Conservation (phyloP, 129 eudicot genomes). For the Erigeron canadensis region DNA sequence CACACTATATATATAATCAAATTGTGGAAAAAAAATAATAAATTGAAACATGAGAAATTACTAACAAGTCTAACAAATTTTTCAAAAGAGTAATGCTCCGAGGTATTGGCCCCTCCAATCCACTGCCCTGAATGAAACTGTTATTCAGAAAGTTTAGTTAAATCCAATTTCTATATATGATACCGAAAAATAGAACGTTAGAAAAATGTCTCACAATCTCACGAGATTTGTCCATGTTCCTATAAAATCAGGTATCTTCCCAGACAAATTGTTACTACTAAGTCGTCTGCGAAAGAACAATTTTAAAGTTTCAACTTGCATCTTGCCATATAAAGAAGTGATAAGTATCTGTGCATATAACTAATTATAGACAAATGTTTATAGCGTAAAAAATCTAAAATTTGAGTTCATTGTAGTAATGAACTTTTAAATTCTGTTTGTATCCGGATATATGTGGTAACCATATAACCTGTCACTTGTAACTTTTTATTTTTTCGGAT, state of each 20-base stretch:
- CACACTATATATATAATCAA: slow-evolving; percentile 21
- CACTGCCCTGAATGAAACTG: slow-evolving; percentile 79
- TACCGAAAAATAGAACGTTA: background rate
- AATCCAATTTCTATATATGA: slow-evolving; percentile 1
- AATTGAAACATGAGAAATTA: slow-evolving; percentile 8
- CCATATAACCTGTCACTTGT: no score
- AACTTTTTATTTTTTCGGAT: no score
- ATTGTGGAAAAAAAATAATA: slow-evolving; percentile 12
- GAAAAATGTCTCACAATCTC: slow-evolving; percentile 46
- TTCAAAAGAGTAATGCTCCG: slow-evolving; percentile 49
- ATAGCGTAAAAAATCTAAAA: background rate
- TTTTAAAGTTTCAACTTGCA: no score
- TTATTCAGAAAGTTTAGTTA: slow-evolving; percentile 39
- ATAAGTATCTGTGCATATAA: no score
- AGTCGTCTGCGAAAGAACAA: slow-evolving; percentile 43
- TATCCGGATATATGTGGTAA: no score
- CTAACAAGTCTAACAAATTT: slow-evolving; percentile 62
- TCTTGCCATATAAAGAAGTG: no score
- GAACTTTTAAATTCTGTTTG: no score
- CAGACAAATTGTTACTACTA: slow-evolving; percentile 58
- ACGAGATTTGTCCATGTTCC: slow-evolving; percentile 51
- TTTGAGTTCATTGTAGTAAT: no score
- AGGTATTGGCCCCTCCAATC: slow-evolving; percentile 80
- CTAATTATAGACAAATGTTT: no score
- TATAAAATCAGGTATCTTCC: slow-evolving; percentile 67